Evolutionary conservation across 305 asterid species (phyloP).

Genomic region (Rubia tinctorum): DNA sequence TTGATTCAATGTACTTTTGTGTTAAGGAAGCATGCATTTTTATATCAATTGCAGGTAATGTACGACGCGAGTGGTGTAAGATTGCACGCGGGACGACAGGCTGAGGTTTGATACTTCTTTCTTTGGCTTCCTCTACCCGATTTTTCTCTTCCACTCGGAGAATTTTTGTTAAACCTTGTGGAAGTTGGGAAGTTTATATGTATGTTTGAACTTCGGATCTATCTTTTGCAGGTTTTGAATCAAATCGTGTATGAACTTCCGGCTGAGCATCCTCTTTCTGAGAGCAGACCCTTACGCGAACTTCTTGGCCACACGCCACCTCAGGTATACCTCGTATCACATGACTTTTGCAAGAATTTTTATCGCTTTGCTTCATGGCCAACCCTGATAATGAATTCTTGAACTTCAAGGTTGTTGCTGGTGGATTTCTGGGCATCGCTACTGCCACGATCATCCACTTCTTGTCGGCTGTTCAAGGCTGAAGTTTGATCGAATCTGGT

Average conservation of each 20-base stretch:
- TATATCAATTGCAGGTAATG: constrained; percentile 61
- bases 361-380: neutral
- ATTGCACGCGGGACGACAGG: constrained; percentile 97
- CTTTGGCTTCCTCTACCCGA: constrained; percentile 8
- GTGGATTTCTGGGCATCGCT: constrained; percentile 55
- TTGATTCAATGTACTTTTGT: neutral
- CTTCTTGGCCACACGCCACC: constrained; percentile 98
- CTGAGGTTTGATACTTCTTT: constrained; percentile 60
- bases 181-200: neutral
- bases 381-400: neutral
- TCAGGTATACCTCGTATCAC: constrained; percentile 49
- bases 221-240: constrained; percentile 58
- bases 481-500: constrained; percentile 7
- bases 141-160: neutral
- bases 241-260: constrained; percentile 96
- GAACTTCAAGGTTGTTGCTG: constrained; percentile 67
- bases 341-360: constrained; percentile 8
- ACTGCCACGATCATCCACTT: constrained; percentile 47
- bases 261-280: constrained; percentile 95
- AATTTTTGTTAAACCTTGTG: neutral
- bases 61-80: constrained; percentile 97
- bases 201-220: neutral
- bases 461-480: constrained; percentile 25
- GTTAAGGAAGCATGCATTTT: neutral
- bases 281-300: constrained; percentile 83